Percentiles rank a stretch among this genome's conserved stretches.
These are phyloP conservation scores for Xylariaceae sp. DNA, from an alignment of 2,329 filamentous ascomycete genomes.

Conservation along the genomic window DNA sequence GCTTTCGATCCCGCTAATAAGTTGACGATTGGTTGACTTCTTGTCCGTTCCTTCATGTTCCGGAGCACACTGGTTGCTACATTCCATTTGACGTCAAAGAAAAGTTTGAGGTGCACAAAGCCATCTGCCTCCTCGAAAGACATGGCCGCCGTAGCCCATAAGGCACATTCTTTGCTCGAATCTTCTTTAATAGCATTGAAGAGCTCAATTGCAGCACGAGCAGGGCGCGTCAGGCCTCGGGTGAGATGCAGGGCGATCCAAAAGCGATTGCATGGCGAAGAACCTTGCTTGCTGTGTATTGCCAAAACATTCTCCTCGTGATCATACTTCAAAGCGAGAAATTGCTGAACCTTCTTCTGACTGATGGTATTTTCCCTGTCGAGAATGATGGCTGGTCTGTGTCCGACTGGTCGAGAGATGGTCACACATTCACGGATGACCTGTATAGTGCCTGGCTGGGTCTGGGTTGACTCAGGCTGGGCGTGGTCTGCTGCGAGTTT, in stretches of 20 bases:
- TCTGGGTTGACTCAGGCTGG: constrained; percentile 8
- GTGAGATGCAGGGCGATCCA: constrained; percentile 10
- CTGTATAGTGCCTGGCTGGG: constrained; percentile 5
- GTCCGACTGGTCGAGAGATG: constrained; percentile 13
- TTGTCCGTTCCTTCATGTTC: constrained; percentile 25
- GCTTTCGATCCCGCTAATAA: constrained; percentile 25
- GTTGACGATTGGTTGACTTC: constrained; percentile 36
- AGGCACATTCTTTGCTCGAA: constrained; percentile 16
- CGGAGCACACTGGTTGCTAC: constrained; percentile 34
- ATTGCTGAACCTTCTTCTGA: constrained; percentile 13
- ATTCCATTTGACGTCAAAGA: constrained; percentile 41
- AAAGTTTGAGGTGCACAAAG: constrained; percentile 29
- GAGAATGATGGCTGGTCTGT: not conserved
- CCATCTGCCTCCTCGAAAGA: constrained; percentile 26
- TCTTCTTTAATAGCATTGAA: constrained; percentile 13
- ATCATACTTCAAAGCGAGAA: constrained; percentile 12
- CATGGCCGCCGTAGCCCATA: constrained; percentile 34
- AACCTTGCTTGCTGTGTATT: constrained; percentile 4
- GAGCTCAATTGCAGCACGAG: constrained; percentile 12
- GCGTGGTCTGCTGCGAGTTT: not conserved
- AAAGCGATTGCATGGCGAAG: constrained; percentile 10
- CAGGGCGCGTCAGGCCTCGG: constrained; percentile 7
- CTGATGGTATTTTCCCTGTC: constrained; percentile 2
- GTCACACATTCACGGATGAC: constrained; percentile 18
- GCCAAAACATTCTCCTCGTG: constrained; percentile 8